Percentiles rank a stretch among this genome's conserved stretches.
These are phyloP conservation scores for Didymella glomerata DNA, from an alignment of 2,329 filamentous ascomycete species.

Conservation along the genomic window DNA sequence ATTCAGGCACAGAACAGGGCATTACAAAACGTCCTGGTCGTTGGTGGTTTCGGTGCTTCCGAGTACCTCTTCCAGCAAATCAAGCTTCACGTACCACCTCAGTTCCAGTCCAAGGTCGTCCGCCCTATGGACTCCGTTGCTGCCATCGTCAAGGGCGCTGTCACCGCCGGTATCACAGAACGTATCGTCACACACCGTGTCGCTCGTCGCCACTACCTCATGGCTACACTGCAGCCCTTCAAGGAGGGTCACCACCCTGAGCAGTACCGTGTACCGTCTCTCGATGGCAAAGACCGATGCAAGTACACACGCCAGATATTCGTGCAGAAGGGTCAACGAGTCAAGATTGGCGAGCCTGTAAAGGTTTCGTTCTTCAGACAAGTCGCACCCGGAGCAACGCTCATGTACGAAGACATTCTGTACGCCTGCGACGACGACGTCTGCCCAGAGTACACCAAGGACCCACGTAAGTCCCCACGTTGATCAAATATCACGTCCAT, in stretches of 20 bases:
- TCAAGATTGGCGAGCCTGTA: conserved; percentile 98
- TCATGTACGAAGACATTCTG: conserved; percentile 99
- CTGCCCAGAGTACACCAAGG: conserved; percentile 98
- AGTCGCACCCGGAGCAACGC: conserved; percentile 92
- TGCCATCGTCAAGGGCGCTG: conserved; percentile 97
- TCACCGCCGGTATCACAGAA: conserved; percentile 97
- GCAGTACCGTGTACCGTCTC: conserved; percentile 93
- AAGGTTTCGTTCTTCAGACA: conserved; percentile 99
- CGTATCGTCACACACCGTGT: conserved; percentile 96
- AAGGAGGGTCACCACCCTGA: conserved; percentile 99
- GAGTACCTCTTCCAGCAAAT: conserved; percentile 99
- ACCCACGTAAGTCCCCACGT: conserved; percentile 80
- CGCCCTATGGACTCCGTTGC: conserved; percentile 98
- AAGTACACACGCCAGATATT: conserved; percentile 99
- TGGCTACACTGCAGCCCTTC: conserved; percentile 98
- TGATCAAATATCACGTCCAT: neutral
- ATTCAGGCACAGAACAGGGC: conserved; percentile 96
- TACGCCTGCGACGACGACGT: conserved; percentile 98
- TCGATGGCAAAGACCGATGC: conserved; percentile 97
- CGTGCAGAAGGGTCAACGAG: conserved; percentile 96
- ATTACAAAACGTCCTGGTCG: conserved; percentile 94
- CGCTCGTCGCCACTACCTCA: conserved; percentile 95
- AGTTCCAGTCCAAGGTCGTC: conserved; percentile 98
- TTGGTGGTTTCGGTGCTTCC: conserved; percentile 96
- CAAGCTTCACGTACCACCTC: conserved; percentile 95